Conservation (phyloP, 1,139 yeast genomes). For the Kodamaea suecica region DNA sequence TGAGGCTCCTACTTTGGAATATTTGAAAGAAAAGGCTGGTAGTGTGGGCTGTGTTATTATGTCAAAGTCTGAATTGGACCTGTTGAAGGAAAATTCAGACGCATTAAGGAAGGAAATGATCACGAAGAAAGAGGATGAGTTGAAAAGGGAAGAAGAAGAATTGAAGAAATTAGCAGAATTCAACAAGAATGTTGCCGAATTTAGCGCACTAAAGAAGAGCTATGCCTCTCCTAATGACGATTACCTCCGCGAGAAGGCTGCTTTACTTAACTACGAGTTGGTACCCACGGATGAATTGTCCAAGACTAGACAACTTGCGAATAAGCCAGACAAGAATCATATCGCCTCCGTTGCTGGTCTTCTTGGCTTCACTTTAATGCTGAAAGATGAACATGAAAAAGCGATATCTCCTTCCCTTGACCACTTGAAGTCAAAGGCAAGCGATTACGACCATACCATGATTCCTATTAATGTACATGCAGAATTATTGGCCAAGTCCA, state of each 20-base stretch:
- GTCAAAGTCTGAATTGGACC: slow-evolving; percentile 3
- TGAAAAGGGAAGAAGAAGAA: slow-evolving; percentile 1
- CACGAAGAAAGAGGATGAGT: slow-evolving; percentile 9
- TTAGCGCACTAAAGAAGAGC: slow-evolving; percentile 2
- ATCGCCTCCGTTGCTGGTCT: slow-evolving; percentile 30
- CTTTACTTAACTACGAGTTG: slow-evolving; percentile 15
- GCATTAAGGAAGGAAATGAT: slow-evolving; percentile 11
- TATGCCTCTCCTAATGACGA: slow-evolving; percentile 19
- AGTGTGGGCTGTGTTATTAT: slow-evolving; percentile 13
- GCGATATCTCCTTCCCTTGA: slow-evolving; percentile 23
- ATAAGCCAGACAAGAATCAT: slow-evolving; percentile 26
- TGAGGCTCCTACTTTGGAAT: slow-evolving; percentile 25
- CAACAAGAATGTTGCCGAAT: slow-evolving; percentile 4
- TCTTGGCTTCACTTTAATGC: slow-evolving; percentile 16
- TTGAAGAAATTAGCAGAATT: slow-evolving; percentile 13
- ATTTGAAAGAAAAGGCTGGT: slow-evolving; percentile 22
- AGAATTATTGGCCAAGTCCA: slow-evolving; percentile 14
- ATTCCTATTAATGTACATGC: slow-evolving; percentile 25
- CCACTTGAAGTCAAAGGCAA: slow-evolving; percentile 28
- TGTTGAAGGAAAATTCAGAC: slow-evolving; percentile 7
- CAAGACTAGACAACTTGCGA: slow-evolving; percentile 14
- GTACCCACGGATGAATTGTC: slow-evolving; percentile 20
- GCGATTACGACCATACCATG: slow-evolving; percentile 23
- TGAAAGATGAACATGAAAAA: slow-evolving; percentile 9
- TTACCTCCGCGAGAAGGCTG: slow-evolving; percentile 17